A percentile compares a stretch with the other conserved stretches of the same genome.
phyloP scores from a whole-genome alignment of 441 rosid genomes.

The Populus hybrid region DNA sequence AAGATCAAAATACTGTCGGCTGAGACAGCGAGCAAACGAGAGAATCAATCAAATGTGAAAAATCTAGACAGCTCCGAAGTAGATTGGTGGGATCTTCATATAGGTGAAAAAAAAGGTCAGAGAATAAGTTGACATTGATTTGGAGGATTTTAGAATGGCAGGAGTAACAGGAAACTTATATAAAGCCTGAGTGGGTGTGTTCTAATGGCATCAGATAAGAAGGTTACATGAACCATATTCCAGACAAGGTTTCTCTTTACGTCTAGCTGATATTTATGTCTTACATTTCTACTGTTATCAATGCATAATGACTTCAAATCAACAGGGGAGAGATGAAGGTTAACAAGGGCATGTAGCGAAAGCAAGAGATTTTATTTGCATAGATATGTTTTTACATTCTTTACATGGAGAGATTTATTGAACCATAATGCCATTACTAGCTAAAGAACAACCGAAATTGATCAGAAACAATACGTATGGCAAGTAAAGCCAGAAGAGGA shows the following conservation, averaged over 20 bases:
- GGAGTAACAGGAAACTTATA: background rate
- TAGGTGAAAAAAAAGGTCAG: background rate
- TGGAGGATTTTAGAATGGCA: background rate
- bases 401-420: slow-evolving; percentile 19
- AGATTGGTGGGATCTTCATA: background rate
- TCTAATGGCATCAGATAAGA: background rate
- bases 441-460: slow-evolving; percentile 36
- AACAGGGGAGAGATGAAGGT: background rate
- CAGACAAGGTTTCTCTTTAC: background rate
- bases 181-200: background rate
- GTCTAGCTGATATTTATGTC: background rate
- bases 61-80: background rate
- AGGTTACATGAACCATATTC: background rate
- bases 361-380: slow-evolving; percentile 19
- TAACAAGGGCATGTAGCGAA: background rate
- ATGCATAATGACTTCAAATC: background rate
- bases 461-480: slow-evolving; percentile 9
- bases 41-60: background rate
- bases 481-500: slow-evolving; percentile 1
- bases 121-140: background rate
- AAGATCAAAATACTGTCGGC: background rate
- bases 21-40: background rate
- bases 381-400: slow-evolving; percentile 8
- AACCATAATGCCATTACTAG: background rate
- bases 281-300: background rate